phyloP scores from a whole-genome alignment of 169 alveolate genomes.

The Eimeria praecox region DNA sequence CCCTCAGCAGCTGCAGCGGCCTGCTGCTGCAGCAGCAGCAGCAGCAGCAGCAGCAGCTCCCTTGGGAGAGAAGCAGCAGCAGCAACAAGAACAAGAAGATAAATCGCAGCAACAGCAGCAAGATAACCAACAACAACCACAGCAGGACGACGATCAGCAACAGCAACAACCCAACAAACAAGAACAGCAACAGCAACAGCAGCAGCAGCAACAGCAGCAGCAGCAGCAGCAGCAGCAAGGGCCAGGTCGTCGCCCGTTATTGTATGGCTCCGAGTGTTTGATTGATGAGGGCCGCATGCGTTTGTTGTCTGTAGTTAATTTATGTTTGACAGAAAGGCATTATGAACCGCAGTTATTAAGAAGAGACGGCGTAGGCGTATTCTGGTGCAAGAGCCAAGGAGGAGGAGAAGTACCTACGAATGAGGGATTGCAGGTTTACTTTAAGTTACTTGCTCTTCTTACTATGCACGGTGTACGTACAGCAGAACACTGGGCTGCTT shows the following conservation, averaged over 20 bases:
- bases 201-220: not conserved
- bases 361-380: conserved; percentile 14
- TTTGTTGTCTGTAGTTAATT: conserved; percentile 15
- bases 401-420: conserved; percentile 59
- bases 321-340: conserved; percentile 40
- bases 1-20: not conserved
- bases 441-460: conserved; percentile 8
- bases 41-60: too few species aligned
- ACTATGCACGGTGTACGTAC: conserved; percentile 62
- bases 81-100: not conserved
- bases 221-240: not conserved
- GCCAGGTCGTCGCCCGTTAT: conserved; percentile 1
- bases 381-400: conserved; percentile 64
- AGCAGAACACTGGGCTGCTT: conserved; percentile 66
- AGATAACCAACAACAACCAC: not conserved
- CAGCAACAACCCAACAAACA: too few species aligned
- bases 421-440: not conserved
- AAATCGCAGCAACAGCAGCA: not conserved
- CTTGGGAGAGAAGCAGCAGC: not conserved
- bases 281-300: conserved; percentile 65
- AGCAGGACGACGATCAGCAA: not conserved
- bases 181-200: conserved; percentile 20
- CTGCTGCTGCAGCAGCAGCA: not conserved
- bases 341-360: conserved; percentile 57
- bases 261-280: conserved; percentile 45